These are phyloP conservation scores for Ambispora gerdemannii DNA, from an alignment of 192 early-diverging fungal species.

Conservation along the genomic window DNA sequence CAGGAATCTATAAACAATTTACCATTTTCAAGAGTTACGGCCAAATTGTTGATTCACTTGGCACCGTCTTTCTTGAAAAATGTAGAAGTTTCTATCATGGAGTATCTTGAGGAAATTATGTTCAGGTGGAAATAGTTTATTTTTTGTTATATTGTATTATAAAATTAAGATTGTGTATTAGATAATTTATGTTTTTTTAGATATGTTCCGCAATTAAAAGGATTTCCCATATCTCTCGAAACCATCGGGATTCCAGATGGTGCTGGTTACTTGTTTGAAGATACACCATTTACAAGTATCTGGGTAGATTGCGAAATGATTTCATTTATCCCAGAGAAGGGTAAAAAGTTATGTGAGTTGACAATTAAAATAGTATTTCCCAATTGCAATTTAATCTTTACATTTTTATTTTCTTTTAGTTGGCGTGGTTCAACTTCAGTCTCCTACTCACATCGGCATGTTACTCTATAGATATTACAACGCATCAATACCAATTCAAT, in stretches of 20 bases:
- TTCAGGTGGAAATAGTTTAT: too few relatives aligned
- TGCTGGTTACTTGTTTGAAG: not conserved
- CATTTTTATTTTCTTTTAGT: not conserved
- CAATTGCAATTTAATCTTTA: not conserved
- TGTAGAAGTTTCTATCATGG: not conserved
- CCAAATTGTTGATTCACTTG: not conserved
- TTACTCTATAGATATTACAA: not conserved
- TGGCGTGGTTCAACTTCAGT: not conserved
- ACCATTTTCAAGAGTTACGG: not conserved
- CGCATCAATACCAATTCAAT: not conserved
- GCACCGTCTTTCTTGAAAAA: not conserved
- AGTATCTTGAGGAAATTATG: not conserved
- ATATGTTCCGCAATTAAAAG: not conserved
- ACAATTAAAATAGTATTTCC: not conserved
- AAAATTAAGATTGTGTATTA: not conserved
- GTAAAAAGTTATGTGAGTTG: not conserved
- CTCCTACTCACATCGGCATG: not conserved
- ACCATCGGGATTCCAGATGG: not conserved
- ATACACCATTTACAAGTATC: not conserved
- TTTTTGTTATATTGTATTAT: not conserved
- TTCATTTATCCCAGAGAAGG: not conserved
- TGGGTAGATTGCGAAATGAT: not conserved
- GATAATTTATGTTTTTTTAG: not conserved
- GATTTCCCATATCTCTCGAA: not conserved
- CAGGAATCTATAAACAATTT: not conserved